Base-by-base conservation (phyloP, 73 alveolate species). In the Urostyla sp. region DNA sequence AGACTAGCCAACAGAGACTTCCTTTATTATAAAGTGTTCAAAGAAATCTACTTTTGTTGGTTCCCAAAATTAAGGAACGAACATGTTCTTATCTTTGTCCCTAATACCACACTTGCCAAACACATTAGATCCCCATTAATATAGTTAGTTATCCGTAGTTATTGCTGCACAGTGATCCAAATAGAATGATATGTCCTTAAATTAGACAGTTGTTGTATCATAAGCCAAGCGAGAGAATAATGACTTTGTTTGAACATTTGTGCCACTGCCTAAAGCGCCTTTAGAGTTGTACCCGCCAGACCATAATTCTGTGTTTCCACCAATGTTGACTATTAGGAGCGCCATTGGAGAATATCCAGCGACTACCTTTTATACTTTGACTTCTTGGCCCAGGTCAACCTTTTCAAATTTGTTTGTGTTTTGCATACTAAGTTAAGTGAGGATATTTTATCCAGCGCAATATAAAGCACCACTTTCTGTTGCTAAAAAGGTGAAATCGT, bases 31-130 rank as follows among this genome's bases (percentile, higher is more conserved):
- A 30, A 43, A 50, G 57, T 83, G 83, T 38, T 83, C 58, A 67
- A 83, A 83, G 82, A 16, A 83, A 0, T 79, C 77, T n/a, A 73
- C 82, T 31, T 43, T 49, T 11, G 60, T 83, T 8, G 91, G 91
- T 15, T 44, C 67, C 83, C 83, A 69, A 69, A 69, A 69, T 31
- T 69, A 31, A 8, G 83, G 83, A 28, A 7, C 38, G 83, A 69
- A 69, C 7, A 46, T 34, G 31, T 69, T 69, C 69, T 69, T 69
- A 49, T 69, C 83, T 48, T 69, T 45, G 30, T 69, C 83, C 49
- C 83, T 69, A 45, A 69, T 44, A 49, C 83, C 83, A 34, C 83
- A 69, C 34, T 69, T 45, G 8, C 83, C 83, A 46, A 69, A 69
- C 1, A 38, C 67, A 27, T 69, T 69, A 69, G 49, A 69, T 7